Evolutionary conservation across 352 stramenopile species (phyloP).

Genomic region (Globisporangium cystogenes): DNA sequence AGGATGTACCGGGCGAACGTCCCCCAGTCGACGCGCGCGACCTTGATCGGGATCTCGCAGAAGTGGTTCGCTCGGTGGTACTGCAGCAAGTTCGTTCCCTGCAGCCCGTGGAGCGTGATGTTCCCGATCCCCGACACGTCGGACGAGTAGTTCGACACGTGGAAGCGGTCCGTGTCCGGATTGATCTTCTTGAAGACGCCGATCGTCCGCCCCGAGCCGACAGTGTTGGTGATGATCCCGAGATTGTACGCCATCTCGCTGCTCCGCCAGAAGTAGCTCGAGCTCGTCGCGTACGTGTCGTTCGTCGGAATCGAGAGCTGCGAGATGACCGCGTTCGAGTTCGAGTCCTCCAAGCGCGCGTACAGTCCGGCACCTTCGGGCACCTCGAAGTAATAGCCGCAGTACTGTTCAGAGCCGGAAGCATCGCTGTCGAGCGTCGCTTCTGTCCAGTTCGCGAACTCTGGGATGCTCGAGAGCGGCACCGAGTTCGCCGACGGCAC

Average conservation of each 20-base stretch:
- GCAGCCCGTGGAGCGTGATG: conserved; percentile 41
- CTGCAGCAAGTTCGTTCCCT: conserved; percentile 33
- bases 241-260: conserved; percentile 53
- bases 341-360: conserved; percentile 23
- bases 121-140: conserved; percentile 33
- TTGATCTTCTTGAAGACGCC: conserved; percentile 68
- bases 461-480: conserved; percentile 11
- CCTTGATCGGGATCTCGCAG: conserved; percentile 54
- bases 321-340: conserved; percentile 36
- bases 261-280: conserved; percentile 67
- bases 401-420: conserved; percentile 31
- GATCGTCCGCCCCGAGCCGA: conserved; percentile 42
- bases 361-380: conserved; percentile 45
- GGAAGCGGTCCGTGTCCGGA: conserved; percentile 41
- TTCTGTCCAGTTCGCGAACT: conserved; percentile 41
- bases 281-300: conserved; percentile 41
- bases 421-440: conserved; percentile 5
- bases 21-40: conserved; percentile 46
- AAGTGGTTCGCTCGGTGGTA: conserved; percentile 47
- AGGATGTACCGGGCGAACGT: conserved; percentile 62
- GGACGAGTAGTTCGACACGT: conserved; percentile 22
- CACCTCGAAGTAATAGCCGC: conserved; percentile 67
- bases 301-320: conserved; percentile 34
- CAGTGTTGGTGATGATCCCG: conserved; percentile 58
- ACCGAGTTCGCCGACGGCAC: conserved; percentile 23